Percentiles rank a stretch among this genome's conserved stretches.
Evolutionary conservation across 169 alveolate species (phyloP).

Genomic region (Cryptosporidium andersoni): DNA sequence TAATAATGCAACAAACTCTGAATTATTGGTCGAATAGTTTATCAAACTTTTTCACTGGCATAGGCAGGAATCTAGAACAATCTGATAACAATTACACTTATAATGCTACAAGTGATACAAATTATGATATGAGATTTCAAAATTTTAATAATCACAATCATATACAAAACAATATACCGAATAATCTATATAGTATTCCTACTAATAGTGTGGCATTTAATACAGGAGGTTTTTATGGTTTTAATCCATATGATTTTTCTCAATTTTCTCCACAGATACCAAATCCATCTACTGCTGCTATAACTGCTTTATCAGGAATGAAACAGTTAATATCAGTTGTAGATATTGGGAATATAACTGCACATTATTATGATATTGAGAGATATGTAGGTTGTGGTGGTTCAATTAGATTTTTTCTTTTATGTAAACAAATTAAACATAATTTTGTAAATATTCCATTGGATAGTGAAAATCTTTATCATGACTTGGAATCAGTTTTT

Average conservation of each 20-base stretch:
- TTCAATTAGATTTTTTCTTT: slow-evolving; percentile 52
- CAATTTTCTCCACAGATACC: slow-evolving; percentile 45
- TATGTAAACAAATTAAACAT: slow-evolving; percentile 62
- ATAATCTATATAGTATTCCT: too few relatives aligned
- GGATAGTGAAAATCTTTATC: slow-evolving; percentile 30
- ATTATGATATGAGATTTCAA: slow-evolving; percentile 7
- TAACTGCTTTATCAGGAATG: slow-evolving; percentile 52
- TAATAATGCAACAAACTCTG: not conserved
- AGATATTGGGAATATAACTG: slow-evolving; percentile 59
- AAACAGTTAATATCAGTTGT: slow-evolving; percentile 44
- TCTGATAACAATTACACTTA: slow-evolving; percentile 3
- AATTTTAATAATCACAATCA: not conserved
- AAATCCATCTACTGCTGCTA: slow-evolving; percentile 61
- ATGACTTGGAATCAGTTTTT: slow-evolving; percentile 13
- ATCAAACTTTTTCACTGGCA: slow-evolving; percentile 49
- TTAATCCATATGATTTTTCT: slow-evolving; percentile 44
- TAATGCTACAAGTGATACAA: not conserved
- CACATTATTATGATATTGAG: slow-evolving; percentile 59
- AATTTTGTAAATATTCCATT: slow-evolving; percentile 43
- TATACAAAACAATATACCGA: too few relatives aligned
- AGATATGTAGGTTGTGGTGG: slow-evolving; percentile 65
- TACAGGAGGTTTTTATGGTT: slow-evolving; percentile 8
- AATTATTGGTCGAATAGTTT: slow-evolving; percentile 61
- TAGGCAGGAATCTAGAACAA: not conserved
- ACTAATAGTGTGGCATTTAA: not conserved